Percentiles rank a stretch among this genome's conserved stretches.
Conservation (phyloP, 495 filamentous ascomycete genomes). For the Polyplosphaeria fusca region DNA sequence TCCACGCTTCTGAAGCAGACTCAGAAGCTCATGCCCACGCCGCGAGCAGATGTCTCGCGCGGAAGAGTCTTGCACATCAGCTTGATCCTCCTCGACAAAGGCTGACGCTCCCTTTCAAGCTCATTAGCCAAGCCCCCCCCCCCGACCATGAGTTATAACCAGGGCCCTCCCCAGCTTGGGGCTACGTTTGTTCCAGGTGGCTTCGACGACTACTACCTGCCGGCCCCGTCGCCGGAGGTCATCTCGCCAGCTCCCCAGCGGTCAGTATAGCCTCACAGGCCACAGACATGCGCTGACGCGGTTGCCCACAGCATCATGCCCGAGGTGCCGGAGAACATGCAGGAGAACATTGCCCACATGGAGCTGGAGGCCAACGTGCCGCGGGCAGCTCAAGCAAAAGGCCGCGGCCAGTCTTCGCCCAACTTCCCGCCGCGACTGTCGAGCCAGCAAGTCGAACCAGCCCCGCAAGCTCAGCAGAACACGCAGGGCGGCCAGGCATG, state of each 20-base stretch:
- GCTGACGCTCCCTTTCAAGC: slow-evolving; percentile 20
- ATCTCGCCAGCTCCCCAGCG: slow-evolving; percentile 85
- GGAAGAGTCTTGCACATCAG: neutral
- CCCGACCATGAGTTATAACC: slow-evolving; percentile 32
- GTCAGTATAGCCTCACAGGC: slow-evolving; percentile 46
- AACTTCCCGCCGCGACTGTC: slow-evolving; percentile 25
- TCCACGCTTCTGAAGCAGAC: neutral
- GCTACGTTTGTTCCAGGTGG: slow-evolving; percentile 91
- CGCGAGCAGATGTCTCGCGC: neutral
- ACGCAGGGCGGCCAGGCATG: slow-evolving; percentile 8
- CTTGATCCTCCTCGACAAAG: slow-evolving; percentile 16
- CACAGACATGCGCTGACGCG: slow-evolving; percentile 24
- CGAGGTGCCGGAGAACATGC: slow-evolving; percentile 81
- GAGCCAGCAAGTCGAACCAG: slow-evolving; percentile 19
- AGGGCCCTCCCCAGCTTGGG: slow-evolving; percentile 49
- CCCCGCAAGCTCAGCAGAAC: neutral
- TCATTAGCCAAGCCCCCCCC: neutral
- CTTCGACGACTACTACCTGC: slow-evolving; percentile 82
- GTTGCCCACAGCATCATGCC: slow-evolving; percentile 60
- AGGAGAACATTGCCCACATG: slow-evolving; percentile 83
- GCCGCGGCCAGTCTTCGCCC: slow-evolving; percentile 6
- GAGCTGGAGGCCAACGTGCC: slow-evolving; percentile 67
- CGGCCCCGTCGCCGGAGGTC: slow-evolving; percentile 59
- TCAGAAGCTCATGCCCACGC: slow-evolving; percentile 5
- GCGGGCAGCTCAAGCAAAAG: slow-evolving; percentile 16